Evolutionary conservation across 2,329 filamentous ascomycete genomes (phyloP).

Genomic region (Sarocladium brachiariae): DNA sequence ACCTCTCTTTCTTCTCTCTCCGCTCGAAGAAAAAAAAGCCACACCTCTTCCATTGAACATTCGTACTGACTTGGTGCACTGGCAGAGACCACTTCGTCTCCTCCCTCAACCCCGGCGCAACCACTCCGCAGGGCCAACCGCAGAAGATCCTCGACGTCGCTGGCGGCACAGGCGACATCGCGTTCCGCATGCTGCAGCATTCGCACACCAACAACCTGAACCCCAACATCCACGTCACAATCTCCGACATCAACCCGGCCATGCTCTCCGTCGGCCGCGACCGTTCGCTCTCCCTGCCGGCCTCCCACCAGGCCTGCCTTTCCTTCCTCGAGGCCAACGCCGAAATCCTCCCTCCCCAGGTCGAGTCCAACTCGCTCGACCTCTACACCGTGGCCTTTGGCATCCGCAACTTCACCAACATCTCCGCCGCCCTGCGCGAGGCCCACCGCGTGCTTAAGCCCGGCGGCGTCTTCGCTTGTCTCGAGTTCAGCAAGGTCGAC

Average conservation of each 20-base stretch:
- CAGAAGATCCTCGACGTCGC: constrained; percentile 90
- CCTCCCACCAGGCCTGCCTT: constrained; percentile 49
- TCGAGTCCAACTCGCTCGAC: constrained; percentile 70
- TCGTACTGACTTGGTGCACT: not conserved
- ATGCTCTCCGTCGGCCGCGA: constrained; percentile 89
- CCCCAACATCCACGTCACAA: constrained; percentile 73
- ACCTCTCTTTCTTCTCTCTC: not conserved
- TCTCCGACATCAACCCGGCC: constrained; percentile 91
- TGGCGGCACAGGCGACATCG: constrained; percentile 94
- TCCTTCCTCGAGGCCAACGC: constrained; percentile 88
- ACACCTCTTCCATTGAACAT: not conserved
- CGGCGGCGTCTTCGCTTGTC: constrained; percentile 89
- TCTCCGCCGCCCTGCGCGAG: constrained; percentile 73
- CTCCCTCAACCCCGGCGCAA: constrained; percentile 74
- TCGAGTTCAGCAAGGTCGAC: constrained; percentile 86
- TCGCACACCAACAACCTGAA: constrained; percentile 73
- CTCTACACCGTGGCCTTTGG: constrained; percentile 97
- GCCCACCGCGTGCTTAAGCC: constrained; percentile 87
- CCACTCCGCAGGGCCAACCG: constrained; percentile 34
- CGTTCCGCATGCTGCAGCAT: constrained; percentile 91
- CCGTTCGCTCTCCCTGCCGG: constrained; percentile 56
- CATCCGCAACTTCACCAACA: constrained; percentile 94
- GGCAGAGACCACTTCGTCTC: constrained; percentile 81
- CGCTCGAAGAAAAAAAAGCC: not conserved
- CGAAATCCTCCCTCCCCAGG: constrained; percentile 57